phyloP scores from a whole-genome alignment of 768 basidiomycete genomes.

The Mycena olivaceomarginata region DNA sequence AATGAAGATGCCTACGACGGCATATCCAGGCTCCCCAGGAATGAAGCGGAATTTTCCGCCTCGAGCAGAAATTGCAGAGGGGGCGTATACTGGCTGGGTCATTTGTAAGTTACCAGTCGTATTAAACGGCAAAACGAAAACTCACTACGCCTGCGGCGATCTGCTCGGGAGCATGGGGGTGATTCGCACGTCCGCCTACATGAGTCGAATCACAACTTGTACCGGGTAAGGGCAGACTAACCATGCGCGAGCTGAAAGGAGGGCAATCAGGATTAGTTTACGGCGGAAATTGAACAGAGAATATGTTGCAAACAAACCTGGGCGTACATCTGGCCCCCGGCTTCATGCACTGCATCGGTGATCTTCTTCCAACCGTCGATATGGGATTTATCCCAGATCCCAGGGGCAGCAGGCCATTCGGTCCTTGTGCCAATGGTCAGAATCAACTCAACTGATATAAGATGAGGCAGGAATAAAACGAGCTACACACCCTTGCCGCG shows the following conservation, averaged over 20 bases:
- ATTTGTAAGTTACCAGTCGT: background rate
- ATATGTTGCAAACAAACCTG: conserved; percentile 42
- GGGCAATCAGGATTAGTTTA: conserved; percentile 34
- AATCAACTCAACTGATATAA: no score
- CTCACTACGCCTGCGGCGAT: background rate
- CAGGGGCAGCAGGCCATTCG: background rate
- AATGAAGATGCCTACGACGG: conserved; percentile 32
- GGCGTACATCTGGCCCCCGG: background rate
- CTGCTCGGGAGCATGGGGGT: conserved; percentile 5
- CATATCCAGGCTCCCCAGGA: conserved; percentile 48
- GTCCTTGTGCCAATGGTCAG: background rate
- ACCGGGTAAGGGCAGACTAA: background rate
- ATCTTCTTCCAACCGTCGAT: conserved; percentile 6
- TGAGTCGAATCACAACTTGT: background rate
- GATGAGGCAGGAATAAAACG: background rate
- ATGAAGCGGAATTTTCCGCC: conserved; percentile 51
- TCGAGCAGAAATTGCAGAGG: conserved; percentile 41
- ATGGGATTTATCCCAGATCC: background rate
- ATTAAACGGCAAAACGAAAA: background rate
- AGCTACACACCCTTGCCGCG: conserved; percentile 52
- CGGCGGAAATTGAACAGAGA: background rate
- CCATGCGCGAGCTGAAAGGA: background rate
- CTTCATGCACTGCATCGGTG: background rate
- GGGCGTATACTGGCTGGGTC: conserved; percentile 34
- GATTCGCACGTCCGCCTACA: background rate